Evolutionary conservation across 768 basidiomycete genomes (phyloP).

Genomic region (Clavaria fumosa): DNA sequence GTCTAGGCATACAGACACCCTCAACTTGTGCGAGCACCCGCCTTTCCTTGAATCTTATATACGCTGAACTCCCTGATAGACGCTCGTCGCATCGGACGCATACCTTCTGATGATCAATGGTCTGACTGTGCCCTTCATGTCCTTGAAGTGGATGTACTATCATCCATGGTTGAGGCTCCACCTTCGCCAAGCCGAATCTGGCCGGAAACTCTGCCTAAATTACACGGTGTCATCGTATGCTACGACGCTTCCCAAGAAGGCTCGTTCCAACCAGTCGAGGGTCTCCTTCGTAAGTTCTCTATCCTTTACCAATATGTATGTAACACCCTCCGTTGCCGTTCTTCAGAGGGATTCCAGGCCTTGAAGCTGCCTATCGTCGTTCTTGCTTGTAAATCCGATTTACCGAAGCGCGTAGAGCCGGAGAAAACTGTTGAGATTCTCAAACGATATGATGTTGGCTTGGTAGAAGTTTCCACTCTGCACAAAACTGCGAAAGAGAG

Average conservation of each 20-base stretch:
- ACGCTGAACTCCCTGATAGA: conserved; percentile 12
- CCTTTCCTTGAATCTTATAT: conserved; percentile 4
- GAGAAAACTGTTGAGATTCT: conserved; percentile 34
- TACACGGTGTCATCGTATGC: conserved; percentile 75
- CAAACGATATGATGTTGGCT: conserved; percentile 51
- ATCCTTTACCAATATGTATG: background rate
- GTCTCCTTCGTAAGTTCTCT: conserved; percentile 48
- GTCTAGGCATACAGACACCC: conserved; percentile 18
- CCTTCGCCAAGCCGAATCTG: conserved; percentile 21
- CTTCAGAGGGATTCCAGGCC: conserved; percentile 40
- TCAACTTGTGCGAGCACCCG: conserved; percentile 23
- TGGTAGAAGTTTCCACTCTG: conserved; percentile 55
- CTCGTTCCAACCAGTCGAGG: conserved; percentile 53
- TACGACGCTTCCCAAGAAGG: conserved; percentile 55
- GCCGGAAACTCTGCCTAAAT: conserved; percentile 38
- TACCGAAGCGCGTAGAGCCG: conserved; percentile 43
- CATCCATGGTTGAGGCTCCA: conserved; percentile 18
- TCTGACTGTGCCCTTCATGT: conserved; percentile 33
- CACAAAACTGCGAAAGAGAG: conserved; percentile 48
- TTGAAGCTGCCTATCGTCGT: conserved; percentile 54
- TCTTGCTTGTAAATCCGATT: conserved; percentile 79
- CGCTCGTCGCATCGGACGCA: conserved; percentile 21
- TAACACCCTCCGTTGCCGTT: conserved; percentile 2
- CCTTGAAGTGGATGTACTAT: conserved; percentile 38
- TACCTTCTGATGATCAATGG: conserved; percentile 21